Base-by-base conservation (phyloP, 1,284 basidiomycete genomes). In the Pterulicium gracile region DNA sequence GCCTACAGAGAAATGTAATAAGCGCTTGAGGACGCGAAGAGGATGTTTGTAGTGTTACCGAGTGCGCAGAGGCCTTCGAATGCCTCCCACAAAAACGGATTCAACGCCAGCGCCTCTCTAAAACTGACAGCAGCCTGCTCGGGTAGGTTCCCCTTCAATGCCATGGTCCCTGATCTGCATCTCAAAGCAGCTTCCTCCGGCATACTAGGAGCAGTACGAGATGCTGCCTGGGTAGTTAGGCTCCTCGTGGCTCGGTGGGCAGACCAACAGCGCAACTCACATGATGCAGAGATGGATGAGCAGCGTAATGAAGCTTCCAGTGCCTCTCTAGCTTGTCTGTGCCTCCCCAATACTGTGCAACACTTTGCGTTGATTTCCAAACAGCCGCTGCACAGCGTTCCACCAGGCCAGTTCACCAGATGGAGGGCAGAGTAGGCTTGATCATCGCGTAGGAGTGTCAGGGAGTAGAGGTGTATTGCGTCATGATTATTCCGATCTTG, bases 21-120 rank as follows among this genome's bases (percentile, higher is more conserved):
- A 50, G 53, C 48, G 45, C 48, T 44, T 42, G n/a, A 21, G 23
- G 22, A 45, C 15, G 46, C n/a, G 47, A 27, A 21, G 45, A 23
- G 45, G 51, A 17, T 4, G 36, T 10, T 39, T 48, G 18, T 18
- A 7, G 47, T 15, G 74, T 53, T 54, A 89, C 93, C 92, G 34
- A 90, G 66, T 44, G 78, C 67, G 60, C 92, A 96, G 21, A 97
- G 64, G 0, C 88, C 91, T 53, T 90, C 87, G 58, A 94, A 90
- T 1, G 93, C 93, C 61, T 97, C 93, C 92, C 92, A 96, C 42
- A 93, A 65, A 64, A 89, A 79, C 18, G 88, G 87, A 60, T 92
- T 83, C 42, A 84, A 62, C 13, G 66, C 61, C 47, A 96, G 69
- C 12, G 90, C 88, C 49, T 80, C 73, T 27, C 73, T 71, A 60